Conservation (phyloP, 148 eudicot genomes). For the Chenopodium formosanum region DNA sequence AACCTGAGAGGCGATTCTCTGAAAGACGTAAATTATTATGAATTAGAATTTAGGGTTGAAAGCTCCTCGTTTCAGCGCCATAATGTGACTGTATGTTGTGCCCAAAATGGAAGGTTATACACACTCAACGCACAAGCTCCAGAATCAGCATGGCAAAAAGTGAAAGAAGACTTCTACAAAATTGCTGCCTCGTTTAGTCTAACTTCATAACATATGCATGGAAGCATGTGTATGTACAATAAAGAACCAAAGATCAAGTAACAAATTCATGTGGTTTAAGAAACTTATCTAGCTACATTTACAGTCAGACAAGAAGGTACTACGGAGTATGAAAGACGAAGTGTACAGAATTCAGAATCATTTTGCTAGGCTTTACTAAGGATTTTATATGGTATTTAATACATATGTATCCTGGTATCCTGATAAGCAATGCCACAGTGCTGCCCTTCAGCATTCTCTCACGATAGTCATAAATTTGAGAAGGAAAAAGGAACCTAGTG, state of each 20-base stretch:
- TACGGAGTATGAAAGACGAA: background rate
- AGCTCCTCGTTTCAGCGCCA: slow-evolving; percentile 73
- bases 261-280: background rate
- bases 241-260: background rate
- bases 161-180: slow-evolving; percentile 54
- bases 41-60: slow-evolving; percentile 70
- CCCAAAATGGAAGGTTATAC: slow-evolving; percentile 57
- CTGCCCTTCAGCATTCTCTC: background rate
- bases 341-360: background rate
- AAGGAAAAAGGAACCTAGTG: background rate
- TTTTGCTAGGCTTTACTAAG: background rate
- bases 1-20: slow-evolving; percentile 50
- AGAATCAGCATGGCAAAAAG: slow-evolving; percentile 62
- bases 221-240: background rate
- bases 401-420: background rate
- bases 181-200: slow-evolving; percentile 54
- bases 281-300: background rate
- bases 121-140: slow-evolving; percentile 90
- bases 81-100: slow-evolving; percentile 83
- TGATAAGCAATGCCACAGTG: background rate
- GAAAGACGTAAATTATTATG: slow-evolving; percentile 59
- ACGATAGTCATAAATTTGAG: background rate
- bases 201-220: slow-evolving; percentile 34
- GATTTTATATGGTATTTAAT: background rate
- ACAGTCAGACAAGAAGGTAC: background rate